Evolutionary conservation across 2,329 filamentous ascomycete species (phyloP).

Genomic region (Colletotrichum theobromicola): DNA sequence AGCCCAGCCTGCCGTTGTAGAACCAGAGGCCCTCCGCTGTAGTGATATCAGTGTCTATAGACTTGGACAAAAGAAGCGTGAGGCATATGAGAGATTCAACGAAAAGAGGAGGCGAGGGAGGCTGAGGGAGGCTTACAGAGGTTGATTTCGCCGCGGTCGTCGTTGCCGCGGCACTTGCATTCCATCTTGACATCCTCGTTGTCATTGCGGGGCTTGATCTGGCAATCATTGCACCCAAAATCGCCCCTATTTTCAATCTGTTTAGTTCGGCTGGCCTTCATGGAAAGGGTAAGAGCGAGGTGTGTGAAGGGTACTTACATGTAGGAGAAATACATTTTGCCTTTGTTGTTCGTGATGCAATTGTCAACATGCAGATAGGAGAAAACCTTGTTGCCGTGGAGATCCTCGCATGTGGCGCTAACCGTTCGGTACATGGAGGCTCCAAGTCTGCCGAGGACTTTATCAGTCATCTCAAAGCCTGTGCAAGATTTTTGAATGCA

Average conservation of each 20-base stretch:
- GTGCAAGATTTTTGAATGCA: neutral
- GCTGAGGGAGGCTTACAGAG: neutral
- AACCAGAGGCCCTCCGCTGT: conserved; percentile 8
- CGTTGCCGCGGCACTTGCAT: neutral
- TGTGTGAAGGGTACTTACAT: neutral
- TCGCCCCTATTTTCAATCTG: neutral
- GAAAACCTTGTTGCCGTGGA: neutral
- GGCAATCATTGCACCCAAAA: neutral
- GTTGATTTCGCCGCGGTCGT: neutral
- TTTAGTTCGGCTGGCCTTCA: neutral
- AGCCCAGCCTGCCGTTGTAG: neutral
- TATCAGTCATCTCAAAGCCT: neutral
- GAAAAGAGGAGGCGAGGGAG: neutral
- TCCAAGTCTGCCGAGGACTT: neutral
- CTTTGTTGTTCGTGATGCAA: neutral
- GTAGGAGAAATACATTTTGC: neutral
- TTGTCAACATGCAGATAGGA: neutral
- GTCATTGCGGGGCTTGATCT: neutral
- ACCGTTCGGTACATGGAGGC: neutral
- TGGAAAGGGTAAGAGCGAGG: neutral
- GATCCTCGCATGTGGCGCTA: neutral
- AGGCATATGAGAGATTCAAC: neutral
- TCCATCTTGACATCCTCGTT: neutral
- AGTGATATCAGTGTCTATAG: too few relatives aligned
- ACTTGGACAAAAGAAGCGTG: neutral